phyloP scores from a whole-genome alignment of 1,284 basidiomycete genomes.

The Rhodotorula sp. region DNA sequence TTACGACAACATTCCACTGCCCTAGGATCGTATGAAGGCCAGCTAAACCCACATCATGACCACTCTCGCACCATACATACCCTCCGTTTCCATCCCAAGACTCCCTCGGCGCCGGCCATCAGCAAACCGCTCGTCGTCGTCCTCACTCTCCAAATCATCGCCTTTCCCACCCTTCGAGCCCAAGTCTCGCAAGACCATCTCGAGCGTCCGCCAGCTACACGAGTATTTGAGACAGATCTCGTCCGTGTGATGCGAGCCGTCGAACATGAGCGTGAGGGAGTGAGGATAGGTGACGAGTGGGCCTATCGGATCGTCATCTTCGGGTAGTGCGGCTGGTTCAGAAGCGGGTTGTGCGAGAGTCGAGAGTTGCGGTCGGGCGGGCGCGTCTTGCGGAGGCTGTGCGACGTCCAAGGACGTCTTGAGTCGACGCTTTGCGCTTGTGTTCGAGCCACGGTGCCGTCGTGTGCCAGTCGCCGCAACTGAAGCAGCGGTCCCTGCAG shows the following conservation, averaged over 20 bases:
- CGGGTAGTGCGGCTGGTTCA: background rate
- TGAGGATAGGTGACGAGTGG: constrained; percentile 30
- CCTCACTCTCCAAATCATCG: background rate
- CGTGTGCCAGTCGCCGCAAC: background rate
- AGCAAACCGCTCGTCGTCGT: background rate
- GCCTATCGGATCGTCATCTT: background rate
- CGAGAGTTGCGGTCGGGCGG: constrained; percentile 1
- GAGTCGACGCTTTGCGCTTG: background rate
- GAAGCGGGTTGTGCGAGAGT: background rate
- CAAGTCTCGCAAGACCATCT: constrained; percentile 27
- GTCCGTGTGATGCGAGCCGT: constrained; percentile 43
- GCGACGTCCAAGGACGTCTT: background rate
- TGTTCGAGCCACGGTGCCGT: background rate
- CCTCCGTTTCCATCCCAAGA: background rate
- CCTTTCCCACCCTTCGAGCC: constrained; percentile 6
- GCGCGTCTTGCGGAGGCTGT: constrained; percentile 13
- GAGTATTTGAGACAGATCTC: constrained; percentile 41
- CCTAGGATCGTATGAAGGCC: too few species aligned
- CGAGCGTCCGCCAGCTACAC: constrained; percentile 26
- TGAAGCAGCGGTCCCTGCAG: background rate
- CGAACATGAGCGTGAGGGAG: constrained; percentile 36
- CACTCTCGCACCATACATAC: constrained; percentile 19
- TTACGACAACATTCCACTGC: too few species aligned
- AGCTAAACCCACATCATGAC: constrained; percentile 29
- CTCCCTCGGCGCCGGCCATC: constrained; percentile 1